phyloP scores from a whole-genome alignment of 2,329 filamentous ascomycete genomes.

The Madurella mycetomatis region DNA sequence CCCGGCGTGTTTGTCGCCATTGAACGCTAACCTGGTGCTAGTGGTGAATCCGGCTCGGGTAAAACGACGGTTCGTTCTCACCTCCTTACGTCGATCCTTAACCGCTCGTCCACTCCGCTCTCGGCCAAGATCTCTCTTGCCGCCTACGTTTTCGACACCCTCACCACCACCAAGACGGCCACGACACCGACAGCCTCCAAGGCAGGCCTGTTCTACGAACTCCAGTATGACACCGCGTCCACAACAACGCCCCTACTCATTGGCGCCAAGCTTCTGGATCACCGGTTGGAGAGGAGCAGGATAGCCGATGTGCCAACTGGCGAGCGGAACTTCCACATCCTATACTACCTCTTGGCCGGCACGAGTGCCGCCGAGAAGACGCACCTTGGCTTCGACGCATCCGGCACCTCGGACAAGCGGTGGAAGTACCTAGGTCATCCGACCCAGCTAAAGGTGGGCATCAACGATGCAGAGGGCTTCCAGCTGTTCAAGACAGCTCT shows the following conservation, averaged over 20 bases:
- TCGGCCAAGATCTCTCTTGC: conserved; percentile 91
- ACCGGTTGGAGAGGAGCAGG: conserved; percentile 85
- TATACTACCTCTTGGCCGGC: conserved; percentile 92
- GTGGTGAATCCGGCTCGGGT: conserved; percentile 91
- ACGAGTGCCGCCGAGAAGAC: conserved; percentile 86
- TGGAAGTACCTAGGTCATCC: conserved; percentile 97
- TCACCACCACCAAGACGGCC: conserved; percentile 95
- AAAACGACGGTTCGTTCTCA: conserved; percentile 94
- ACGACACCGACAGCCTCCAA: conserved; percentile 96
- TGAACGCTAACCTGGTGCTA: conserved; percentile 39
- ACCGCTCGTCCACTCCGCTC: conserved; percentile 85
- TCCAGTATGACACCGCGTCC: conserved; percentile 91
- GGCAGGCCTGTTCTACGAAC: conserved; percentile 88
- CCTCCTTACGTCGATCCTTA: conserved; percentile 76
- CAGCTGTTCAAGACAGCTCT: conserved; percentile 96
- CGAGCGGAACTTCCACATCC: conserved; percentile 90
- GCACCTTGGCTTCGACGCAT: conserved; percentile 64
- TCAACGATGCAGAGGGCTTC: conserved; percentile 94
- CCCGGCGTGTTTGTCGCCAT: neutral
- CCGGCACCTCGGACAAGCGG: conserved; percentile 58
- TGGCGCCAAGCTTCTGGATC: conserved; percentile 90
- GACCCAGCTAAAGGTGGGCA: conserved; percentile 92
- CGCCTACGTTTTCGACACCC: conserved; percentile 89
- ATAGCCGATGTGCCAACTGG: conserved; percentile 90
- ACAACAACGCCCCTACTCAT: conserved; percentile 82